Percentiles rank a stretch among this genome's conserved stretches.
Conservation (phyloP, 352 stramenopile genomes). For the Phytophthora gonapodyides region DNA sequence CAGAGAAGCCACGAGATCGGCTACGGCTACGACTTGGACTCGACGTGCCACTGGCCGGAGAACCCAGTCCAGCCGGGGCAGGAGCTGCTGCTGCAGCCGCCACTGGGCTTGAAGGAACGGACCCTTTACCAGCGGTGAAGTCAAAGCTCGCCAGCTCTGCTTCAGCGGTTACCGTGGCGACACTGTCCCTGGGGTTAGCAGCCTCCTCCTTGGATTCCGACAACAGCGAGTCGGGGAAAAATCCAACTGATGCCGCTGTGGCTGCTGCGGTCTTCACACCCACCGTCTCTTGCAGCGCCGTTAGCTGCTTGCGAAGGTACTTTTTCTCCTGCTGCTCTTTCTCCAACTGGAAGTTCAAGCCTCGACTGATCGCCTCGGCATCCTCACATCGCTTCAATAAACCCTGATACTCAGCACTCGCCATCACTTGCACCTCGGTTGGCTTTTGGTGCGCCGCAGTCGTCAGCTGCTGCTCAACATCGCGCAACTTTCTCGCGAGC, state of each 20-base stretch:
- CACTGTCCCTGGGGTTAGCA: conserved; percentile 48
- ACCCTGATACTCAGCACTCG: conserved; percentile 59
- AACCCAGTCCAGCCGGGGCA: conserved; percentile 1
- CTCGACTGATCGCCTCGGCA: conserved; percentile 66
- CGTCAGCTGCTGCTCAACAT: conserved; percentile 47
- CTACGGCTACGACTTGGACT: conserved; percentile 32
- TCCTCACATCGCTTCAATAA: conserved; percentile 66
- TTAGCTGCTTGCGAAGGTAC: conserved; percentile 67
- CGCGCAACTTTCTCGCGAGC: conserved; percentile 43
- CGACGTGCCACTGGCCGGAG: conserved; percentile 19
- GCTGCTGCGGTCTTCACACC: conserved; percentile 27
- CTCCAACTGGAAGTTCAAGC: conserved; percentile 71
- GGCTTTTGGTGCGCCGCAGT: conserved; percentile 22
- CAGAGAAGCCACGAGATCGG: conserved; percentile 38
- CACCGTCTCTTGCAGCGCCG: conserved; percentile 40
- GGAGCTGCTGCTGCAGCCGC: conserved; percentile 1
- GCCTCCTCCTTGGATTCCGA: conserved; percentile 15
- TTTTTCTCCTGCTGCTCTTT: conserved; percentile 84
- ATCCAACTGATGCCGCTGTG: conserved; percentile 36
- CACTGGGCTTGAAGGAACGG: conserved; percentile 19
- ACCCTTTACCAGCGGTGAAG: conserved; percentile 39
- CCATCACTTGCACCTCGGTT: conserved; percentile 35
- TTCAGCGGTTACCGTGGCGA: conserved; percentile 38
- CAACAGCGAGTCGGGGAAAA: conserved; percentile 26
- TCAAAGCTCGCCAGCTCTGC: conserved; percentile 74